phyloP scores from a whole-genome alignment of 164 flowering plant genomes.

The Taxillus chinensis region DNA sequence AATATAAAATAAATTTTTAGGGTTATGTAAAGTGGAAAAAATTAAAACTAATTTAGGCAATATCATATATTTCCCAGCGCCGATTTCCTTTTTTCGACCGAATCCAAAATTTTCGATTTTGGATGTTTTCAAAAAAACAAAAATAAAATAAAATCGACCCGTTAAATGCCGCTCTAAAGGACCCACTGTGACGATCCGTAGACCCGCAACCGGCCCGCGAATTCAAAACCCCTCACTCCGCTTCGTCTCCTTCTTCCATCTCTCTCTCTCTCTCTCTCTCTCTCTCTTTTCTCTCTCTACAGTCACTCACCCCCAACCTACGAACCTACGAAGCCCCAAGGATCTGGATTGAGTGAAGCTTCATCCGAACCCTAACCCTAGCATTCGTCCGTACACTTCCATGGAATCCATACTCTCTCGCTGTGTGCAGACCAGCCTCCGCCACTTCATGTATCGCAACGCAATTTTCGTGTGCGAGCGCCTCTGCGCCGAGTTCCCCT shows the following conservation, averaged over 20 bases:
- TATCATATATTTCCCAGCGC: no score
- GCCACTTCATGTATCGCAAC: conserved; percentile 64
- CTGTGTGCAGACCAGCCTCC: conserved; percentile 69
- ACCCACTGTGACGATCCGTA: no score
- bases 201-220: neutral
- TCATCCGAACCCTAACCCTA: neutral
- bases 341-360: neutral
- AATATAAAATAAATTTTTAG: no score
- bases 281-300: neutral
- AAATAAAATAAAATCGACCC: no score
- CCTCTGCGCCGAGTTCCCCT: conserved; percentile 91
- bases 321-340: no score
- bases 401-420: conserved; percentile 81
- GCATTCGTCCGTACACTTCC: neutral
- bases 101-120: no score
- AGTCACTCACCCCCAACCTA: neutral
- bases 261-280: neutral
- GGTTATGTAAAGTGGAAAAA: no score
- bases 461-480: conserved; percentile 96
- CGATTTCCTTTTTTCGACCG: no score
- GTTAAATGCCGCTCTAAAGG: no score
- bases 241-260: neutral
- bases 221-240: neutral
- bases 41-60: no score
- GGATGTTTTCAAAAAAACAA: no score